Base-by-base conservation (phyloP, 1,284 basidiomycete species). In the Trametes pubescens region DNA sequence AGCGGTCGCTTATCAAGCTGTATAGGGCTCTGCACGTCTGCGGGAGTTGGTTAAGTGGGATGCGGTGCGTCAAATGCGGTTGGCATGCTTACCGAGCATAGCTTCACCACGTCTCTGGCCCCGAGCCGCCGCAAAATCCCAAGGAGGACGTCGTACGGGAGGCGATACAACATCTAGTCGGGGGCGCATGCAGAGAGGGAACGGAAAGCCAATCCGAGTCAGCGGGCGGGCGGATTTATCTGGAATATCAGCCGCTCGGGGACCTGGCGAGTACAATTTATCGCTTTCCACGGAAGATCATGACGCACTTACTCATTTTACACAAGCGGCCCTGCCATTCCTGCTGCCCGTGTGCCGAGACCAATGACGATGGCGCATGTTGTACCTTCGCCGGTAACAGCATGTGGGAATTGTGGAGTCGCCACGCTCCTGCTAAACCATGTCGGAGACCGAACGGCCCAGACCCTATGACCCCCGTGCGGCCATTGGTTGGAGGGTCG, bases 351-450 rank as follows among this genome's bases (percentile, higher is more conserved):
- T 58, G 66, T 58, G 66, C 64, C 66, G 61, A 65, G 66, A 65
- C 66, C 64, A 58, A 68, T 68, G 66, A 68, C 66, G 66, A 58
- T 29, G 49, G 29, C 10, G 26, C 40, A 48, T 59, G 22, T 21
- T 55, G 21, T 29, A 38, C 46, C 46, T 59, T 61, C 60, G 52
- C 56, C 64, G 55, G 54, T 54, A 44, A 40, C 52, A 51, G 58
- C 57, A 66, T 66, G 62, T 66, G 65, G 65, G 65, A 66, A 66
- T 52, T 64, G 62, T 64, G 65, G 65, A 67, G 65, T 62, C 53
- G 54, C 43, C 62, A 43, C 51, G 62, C 62, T 43, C 56, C 65
- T 62, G 48, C 51, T 64, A 60, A 57, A 59, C 53, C 48, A 52
- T 55, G 43, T 47, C 47, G 62, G 57, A 53, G 56, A 18, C 59